Evolutionary conservation across 192 early-diverging fungal genomes (phyloP).

Genomic region (Glomus cerebriforme): DNA sequence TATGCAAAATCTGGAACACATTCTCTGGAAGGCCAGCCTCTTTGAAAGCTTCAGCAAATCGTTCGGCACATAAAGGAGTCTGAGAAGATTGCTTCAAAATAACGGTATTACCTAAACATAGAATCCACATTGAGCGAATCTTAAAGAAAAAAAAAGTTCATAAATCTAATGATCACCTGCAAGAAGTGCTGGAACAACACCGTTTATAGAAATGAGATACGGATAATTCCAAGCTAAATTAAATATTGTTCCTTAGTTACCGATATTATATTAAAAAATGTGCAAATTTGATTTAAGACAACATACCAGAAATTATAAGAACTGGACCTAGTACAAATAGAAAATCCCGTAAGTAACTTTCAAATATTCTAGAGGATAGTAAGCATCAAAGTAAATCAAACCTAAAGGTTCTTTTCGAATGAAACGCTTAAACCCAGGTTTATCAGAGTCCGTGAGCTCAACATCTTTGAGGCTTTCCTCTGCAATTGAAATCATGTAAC

Average conservation of each 20-base stretch:
- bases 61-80: constrained; percentile 75
- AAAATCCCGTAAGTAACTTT: constrained; percentile 51
- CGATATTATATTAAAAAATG: not conserved
- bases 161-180: constrained; percentile 47
- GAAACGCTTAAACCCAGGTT: constrained; percentile 60
- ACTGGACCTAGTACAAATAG: constrained; percentile 21
- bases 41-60: constrained; percentile 62
- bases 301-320: constrained; percentile 37
- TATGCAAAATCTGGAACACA: constrained; percentile 63
- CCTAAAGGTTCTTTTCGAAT: constrained; percentile 76
- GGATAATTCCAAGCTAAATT: constrained; percentile 83
- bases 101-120: constrained; percentile 54
- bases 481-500: constrained; percentile 70
- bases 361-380: constrained; percentile 38
- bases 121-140: not conserved
- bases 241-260: not conserved
- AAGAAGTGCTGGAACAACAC: constrained; percentile 75
- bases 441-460: constrained; percentile 49
- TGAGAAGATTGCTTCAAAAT: constrained; percentile 80
- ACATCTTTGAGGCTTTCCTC: constrained; percentile 62
- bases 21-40: constrained; percentile 69
- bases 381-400: constrained; percentile 29
- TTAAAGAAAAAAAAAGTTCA: not conserved
- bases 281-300: not conserved
- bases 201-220: constrained; percentile 76